A percentile compares a stretch with the other conserved stretches of the same genome.
Conservation (phyloP, 1,284 basidiomycete species). For the Waitea zeae region DNA sequence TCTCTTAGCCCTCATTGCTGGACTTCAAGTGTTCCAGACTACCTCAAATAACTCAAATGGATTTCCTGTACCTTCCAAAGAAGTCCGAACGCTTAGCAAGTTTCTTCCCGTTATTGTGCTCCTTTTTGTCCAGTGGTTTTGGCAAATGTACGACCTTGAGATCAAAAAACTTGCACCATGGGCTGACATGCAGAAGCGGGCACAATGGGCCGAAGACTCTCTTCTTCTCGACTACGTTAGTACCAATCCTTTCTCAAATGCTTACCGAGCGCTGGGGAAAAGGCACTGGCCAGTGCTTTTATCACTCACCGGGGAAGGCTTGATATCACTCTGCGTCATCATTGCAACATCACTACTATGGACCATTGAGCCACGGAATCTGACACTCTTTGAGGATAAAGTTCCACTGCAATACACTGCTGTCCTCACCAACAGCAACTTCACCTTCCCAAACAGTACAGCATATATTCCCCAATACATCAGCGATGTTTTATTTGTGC, state of each 20-base stretch:
- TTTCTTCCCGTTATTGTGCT: background rate
- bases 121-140: background rate
- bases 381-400: background rate
- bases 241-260: too few relatives aligned
- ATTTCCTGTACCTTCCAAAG: too few relatives aligned
- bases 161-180: background rate
- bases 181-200: background rate
- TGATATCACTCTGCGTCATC: background rate
- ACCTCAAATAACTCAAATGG: too few relatives aligned
- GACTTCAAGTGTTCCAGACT: too few relatives aligned
- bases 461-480: too few relatives aligned
- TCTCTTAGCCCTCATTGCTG: too few relatives aligned
- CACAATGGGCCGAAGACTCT: background rate
- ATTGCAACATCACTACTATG: background rate
- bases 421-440: background rate
- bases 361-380: background rate
- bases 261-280: background rate
- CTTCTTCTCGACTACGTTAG: background rate
- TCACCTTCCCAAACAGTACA: background rate
- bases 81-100: too few relatives aligned
- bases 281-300: background rate
- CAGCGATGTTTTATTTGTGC: too few relatives aligned
- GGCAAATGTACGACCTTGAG: background rate
- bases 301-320: background rate
- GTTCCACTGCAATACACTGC: background rate